Evolutionary conservation across 257 asterid species (phyloP), one percentile per base, ranked within the genome.

Genomic region (Datura wrightii): DNA sequence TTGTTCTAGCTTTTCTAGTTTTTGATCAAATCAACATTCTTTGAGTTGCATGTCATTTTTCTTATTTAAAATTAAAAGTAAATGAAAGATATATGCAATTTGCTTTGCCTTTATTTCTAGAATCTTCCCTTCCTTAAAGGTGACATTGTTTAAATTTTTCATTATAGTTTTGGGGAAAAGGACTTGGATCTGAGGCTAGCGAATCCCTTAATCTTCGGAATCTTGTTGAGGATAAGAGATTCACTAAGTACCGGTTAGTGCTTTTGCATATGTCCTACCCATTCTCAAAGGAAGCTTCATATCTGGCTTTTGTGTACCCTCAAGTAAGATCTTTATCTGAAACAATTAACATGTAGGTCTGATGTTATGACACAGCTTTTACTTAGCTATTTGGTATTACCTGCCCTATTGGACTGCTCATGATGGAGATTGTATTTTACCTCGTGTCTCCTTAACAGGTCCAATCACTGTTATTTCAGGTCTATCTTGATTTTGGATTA

Each of bases 191-290:
- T 96, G 88, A 92, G 99, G 90, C 70, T 90, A 67, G 87, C 97
- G 79, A 94, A 94, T 87, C 99, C 39, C 99, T 96, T 82, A 92
- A 93, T 91, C 98, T 96, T 76, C 98, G 97, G 42, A 84, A 88
- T 74, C 86, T 94, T 92, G 97, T 96, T 5, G 98, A 94, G 89
- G 98, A 96, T 87, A 86, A 88, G 84, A 92, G 94, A 91, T 93
- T 94, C 90, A 85, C 85, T 84, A 90, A 89, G 87, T 87, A 93
- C 60, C 86, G 90, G 85, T 88, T 96, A 84, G 99, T 96, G 85
- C 94, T 96, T 80, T 85, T 96, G 62, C 99, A 96, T 42, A 95
- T 98, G 15, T 92, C 99, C 37, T 94, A 96, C 87, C 99, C 99
- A 9, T 94, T 92, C 89, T 90, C 95, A 71, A 93, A 88, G 88